Percentiles rank a stretch among this genome's conserved stretches.
Evolutionary conservation across 371 early-diverging fungal genomes (phyloP).

Genomic region (Actinomucor elegans): DNA sequence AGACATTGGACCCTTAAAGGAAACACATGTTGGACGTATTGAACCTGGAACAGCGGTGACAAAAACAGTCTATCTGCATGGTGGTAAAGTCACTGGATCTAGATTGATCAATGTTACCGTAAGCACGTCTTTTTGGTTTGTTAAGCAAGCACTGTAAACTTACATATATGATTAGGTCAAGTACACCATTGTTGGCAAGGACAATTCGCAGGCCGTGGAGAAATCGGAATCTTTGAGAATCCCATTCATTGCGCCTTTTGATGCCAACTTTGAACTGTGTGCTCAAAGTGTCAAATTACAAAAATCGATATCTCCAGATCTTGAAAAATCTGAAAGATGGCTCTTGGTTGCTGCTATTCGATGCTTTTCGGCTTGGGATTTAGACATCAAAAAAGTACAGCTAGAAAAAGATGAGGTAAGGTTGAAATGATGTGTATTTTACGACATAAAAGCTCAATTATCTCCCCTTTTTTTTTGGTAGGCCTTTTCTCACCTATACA

Average conservation of each 20-base stretch:
- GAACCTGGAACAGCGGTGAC: conserved; percentile 22
- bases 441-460: neutral
- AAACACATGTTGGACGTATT: conserved; percentile 23
- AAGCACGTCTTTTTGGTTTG: too few species aligned
- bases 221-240: conserved; percentile 50
- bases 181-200: conserved; percentile 15
- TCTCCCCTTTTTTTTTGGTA: neutral
- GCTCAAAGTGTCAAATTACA: conserved; percentile 28
- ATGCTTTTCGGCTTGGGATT: conserved; percentile 47
- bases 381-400: conserved; percentile 41
- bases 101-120: conserved; percentile 38
- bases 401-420: conserved; percentile 33
- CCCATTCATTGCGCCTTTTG: conserved; percentile 52
- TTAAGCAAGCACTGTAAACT: neutral
- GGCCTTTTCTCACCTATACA: conserved; percentile 2
- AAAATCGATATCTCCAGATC: conserved; percentile 26
- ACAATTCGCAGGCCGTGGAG: conserved; percentile 29
- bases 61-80: conserved; percentile 29
- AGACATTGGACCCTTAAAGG: neutral
- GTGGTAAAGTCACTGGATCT: conserved; percentile 25
- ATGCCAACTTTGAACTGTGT: conserved; percentile 40
- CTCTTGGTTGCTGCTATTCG: conserved; percentile 41
- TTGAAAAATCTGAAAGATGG: conserved; percentile 36
- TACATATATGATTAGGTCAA: conserved; percentile 8
- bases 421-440: neutral